These are phyloP conservation scores for Heterobasidion parviporum DNA, from an alignment of 1,284 basidiomycete genomes.

Conservation along the genomic window DNA sequence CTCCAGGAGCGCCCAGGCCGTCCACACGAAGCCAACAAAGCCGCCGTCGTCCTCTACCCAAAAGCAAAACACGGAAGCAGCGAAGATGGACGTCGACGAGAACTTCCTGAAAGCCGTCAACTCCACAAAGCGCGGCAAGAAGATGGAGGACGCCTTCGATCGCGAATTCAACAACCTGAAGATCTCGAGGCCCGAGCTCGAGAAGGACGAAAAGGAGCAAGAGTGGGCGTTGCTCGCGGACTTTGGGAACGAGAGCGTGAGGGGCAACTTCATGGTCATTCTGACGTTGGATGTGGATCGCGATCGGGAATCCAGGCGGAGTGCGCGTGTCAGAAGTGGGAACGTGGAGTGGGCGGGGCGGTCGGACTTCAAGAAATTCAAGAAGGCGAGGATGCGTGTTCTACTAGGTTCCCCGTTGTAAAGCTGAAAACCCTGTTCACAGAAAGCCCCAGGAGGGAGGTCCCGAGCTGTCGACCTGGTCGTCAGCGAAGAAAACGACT, in stretches of 20 bases:
- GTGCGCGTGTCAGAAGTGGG: constrained; percentile 11
- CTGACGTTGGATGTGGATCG: constrained; percentile 58
- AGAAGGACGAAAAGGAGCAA: constrained; percentile 28
- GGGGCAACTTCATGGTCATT: constrained; percentile 84
- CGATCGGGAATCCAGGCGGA: background rate
- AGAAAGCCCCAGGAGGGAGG: constrained; percentile 15
- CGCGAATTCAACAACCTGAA: constrained; percentile 78
- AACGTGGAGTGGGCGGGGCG: constrained; percentile 45
- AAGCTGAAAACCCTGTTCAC: constrained; percentile 7
- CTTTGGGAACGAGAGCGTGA: constrained; percentile 61
- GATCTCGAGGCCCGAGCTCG: constrained; percentile 62
- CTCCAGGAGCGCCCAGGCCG: background rate
- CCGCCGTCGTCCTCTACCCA: background rate
- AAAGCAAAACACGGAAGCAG: constrained; percentile 22
- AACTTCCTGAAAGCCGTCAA: constrained; percentile 68
- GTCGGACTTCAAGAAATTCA: constrained; percentile 85
- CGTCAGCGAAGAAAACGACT: constrained; percentile 43
- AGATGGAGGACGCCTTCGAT: constrained; percentile 67
- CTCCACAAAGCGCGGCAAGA: constrained; percentile 65
- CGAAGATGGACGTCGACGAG: constrained; percentile 56
- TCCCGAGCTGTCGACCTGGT: constrained; percentile 43
- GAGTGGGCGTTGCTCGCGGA: constrained; percentile 65
- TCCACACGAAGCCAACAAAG: constrained; percentile 4
- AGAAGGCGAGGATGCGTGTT: constrained; percentile 43
- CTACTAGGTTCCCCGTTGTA: background rate